phyloP scores from a whole-genome alignment of 495 filamentous ascomycete species.

The Hypoxylon subgilvum region DNA sequence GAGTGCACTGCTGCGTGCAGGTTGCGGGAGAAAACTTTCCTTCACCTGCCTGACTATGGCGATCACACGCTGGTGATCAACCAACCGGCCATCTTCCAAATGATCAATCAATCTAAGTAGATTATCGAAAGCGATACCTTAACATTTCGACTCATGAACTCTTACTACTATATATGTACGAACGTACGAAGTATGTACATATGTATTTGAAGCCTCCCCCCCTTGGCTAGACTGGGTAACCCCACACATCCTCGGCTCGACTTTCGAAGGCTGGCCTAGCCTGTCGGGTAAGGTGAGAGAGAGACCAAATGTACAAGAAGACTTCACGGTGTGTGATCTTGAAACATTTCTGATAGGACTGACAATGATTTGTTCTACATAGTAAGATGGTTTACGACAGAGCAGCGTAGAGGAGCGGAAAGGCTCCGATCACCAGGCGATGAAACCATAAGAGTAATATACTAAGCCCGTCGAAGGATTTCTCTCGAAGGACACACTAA shows the following conservation, averaged over 20 bases:
- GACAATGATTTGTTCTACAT: constrained; percentile 5
- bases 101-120: constrained; percentile 40
- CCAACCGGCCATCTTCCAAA: constrained; percentile 42
- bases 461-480: constrained; percentile 27
- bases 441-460: constrained; percentile 30
- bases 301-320: too few relatives aligned
- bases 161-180: constrained; percentile 12
- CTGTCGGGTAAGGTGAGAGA: not conserved
- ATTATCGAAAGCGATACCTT: constrained; percentile 36
- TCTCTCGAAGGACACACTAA: constrained; percentile 13
- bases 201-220: not conserved
- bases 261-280: not conserved
- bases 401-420: constrained; percentile 12
- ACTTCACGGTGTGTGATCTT: constrained; percentile 12
- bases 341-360: constrained; percentile 22
- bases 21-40: constrained; percentile 36
- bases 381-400: constrained; percentile 7
- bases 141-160: constrained; percentile 31
- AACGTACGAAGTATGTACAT: not conserved
- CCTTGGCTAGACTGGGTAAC: constrained; percentile 10
- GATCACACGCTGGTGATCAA: constrained; percentile 35
- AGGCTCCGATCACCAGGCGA: constrained; percentile 26
- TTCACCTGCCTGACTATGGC: constrained; percentile 33
- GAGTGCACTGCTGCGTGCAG: constrained; percentile 37
- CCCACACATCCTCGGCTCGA: constrained; percentile 13